phyloP scores from a whole-genome alignment of 2,329 filamentous ascomycete genomes.

The Immersiporthe knoxdaviesiana region DNA sequence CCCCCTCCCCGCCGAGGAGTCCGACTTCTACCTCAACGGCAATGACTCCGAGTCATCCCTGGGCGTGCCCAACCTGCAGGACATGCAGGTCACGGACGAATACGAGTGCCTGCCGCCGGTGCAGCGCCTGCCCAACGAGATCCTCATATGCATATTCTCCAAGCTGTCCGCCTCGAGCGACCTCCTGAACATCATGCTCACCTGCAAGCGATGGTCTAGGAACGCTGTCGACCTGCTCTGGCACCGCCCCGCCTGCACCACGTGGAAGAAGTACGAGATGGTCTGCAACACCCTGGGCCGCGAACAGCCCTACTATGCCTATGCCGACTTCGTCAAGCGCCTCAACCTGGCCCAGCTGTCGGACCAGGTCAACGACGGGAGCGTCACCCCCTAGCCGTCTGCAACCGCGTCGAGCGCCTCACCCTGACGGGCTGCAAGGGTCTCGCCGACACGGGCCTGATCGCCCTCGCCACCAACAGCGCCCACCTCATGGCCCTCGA shows the following conservation, averaged over 20 bases:
- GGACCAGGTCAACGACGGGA: conserved; percentile 81
- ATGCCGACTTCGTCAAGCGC: conserved; percentile 87
- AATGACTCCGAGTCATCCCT: conserved; percentile 95
- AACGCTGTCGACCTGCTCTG: conserved; percentile 93
- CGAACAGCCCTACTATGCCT: conserved; percentile 80
- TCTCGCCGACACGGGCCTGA: conserved; percentile 82
- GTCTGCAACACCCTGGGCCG: conserved; percentile 80
- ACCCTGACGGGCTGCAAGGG: conserved; percentile 89
- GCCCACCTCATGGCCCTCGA: conserved; percentile 84
- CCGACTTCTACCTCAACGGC: conserved; percentile 84
- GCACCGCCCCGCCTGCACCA: conserved; percentile 90
- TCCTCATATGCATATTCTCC: conserved; percentile 89
- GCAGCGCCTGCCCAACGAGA: conserved; percentile 85
- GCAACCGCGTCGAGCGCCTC: conserved; percentile 88
- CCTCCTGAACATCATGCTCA: conserved; percentile 85
- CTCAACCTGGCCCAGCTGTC: conserved; percentile 85
- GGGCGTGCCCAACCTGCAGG: conserved; percentile 76
- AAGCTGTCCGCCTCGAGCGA: conserved; percentile 78
- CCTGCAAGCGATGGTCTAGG: conserved; percentile 90
- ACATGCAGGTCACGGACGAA: conserved; percentile 71
- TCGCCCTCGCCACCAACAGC: conserved; percentile 78
- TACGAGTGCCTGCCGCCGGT: conserved; percentile 76
- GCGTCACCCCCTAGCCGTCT: conserved; percentile 76
- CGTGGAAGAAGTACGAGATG: conserved; percentile 77
- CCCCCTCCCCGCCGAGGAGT: conserved; percentile 78